A percentile compares a stretch with the other conserved stretches of the same genome.
Evolutionary conservation across 78 protist species (phyloP).

Genomic region (Anaeramoeba flamelloides): DNA sequence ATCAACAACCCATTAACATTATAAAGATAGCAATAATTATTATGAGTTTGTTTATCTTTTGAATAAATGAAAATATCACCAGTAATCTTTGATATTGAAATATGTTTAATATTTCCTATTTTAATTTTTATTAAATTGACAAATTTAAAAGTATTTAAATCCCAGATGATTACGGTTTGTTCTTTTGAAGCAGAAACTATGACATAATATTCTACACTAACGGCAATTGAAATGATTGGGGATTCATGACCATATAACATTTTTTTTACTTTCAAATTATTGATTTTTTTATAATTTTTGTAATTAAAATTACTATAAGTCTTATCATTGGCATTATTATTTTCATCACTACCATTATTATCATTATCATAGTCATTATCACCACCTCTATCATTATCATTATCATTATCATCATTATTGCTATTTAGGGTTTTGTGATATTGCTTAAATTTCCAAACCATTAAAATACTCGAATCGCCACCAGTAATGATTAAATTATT

Average conservation of each 20-base stretch:
- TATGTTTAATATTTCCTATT: neutral
- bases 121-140: neutral
- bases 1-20: too few species aligned
- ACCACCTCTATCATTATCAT: too few species aligned
- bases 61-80: neutral
- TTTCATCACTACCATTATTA: too few species aligned
- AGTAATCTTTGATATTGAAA: neutral
- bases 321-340: too few species aligned
- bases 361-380: too few species aligned
- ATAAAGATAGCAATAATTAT: too few species aligned
- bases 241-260: neutral
- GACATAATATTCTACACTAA: neutral
- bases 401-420: too few species aligned
- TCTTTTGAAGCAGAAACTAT: neutral
- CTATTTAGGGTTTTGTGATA: too few species aligned
- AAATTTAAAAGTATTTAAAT: neutral
- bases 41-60: too few species aligned
- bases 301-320: too few species aligned
- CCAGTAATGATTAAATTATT: neutral
- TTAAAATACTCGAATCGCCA: neutral
- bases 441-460: neutral
- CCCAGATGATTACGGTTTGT: neutral
- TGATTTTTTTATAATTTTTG: too few species aligned
- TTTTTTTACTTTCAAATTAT: neutral
- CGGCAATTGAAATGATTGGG: neutral